phyloP scores from a whole-genome alignment of 2,329 filamentous ascomycete genomes.

The Chrysosphaeria jannelii region DNA sequence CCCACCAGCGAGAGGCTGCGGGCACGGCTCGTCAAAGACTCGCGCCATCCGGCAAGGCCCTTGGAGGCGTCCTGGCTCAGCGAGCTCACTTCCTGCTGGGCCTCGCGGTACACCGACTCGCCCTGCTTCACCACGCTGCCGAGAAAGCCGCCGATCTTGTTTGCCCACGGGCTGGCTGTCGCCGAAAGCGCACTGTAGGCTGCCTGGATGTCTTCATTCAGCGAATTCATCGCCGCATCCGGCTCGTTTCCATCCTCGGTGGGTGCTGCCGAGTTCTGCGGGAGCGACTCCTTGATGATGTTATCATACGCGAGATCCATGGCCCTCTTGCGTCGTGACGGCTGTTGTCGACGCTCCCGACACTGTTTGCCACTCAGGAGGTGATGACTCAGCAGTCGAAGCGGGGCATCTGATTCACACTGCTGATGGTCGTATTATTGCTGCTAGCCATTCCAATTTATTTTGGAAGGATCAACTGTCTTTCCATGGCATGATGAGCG shows the following conservation, averaged over 20 bases:
- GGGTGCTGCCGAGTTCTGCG: constrained; percentile 17
- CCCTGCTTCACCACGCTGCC: constrained; percentile 86
- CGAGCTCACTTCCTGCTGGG: constrained; percentile 53
- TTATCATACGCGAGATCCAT: constrained; percentile 98
- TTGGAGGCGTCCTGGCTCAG: constrained; percentile 58
- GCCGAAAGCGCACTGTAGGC: constrained; percentile 81
- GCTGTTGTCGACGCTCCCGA: too few relatives aligned
- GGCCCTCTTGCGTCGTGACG: too few relatives aligned
- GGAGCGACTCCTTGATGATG: constrained; percentile 57
- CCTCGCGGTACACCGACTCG: constrained; percentile 57
- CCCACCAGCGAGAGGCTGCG: constrained; percentile 35
- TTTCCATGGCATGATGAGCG: too few relatives aligned
- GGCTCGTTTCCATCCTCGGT: constrained; percentile 9
- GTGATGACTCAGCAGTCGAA: too few relatives aligned
- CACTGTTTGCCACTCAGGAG: too few relatives aligned
- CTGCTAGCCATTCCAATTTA: too few relatives aligned
- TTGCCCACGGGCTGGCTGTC: constrained; percentile 74
- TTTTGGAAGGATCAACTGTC: too few relatives aligned
- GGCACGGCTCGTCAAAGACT: constrained; percentile 40
- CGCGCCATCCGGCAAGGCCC: constrained; percentile 40
- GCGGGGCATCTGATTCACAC: too few relatives aligned
- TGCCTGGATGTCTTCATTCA: constrained; percentile 77
- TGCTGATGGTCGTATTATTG: too few relatives aligned
- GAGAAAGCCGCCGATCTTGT: constrained; percentile 62
- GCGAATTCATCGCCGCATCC: constrained; percentile 11